Evolutionary conservation across 257 asterid species (phyloP), one percentile per base, ranked within the genome.

Genomic region (Pogostemon cablin): DNA sequence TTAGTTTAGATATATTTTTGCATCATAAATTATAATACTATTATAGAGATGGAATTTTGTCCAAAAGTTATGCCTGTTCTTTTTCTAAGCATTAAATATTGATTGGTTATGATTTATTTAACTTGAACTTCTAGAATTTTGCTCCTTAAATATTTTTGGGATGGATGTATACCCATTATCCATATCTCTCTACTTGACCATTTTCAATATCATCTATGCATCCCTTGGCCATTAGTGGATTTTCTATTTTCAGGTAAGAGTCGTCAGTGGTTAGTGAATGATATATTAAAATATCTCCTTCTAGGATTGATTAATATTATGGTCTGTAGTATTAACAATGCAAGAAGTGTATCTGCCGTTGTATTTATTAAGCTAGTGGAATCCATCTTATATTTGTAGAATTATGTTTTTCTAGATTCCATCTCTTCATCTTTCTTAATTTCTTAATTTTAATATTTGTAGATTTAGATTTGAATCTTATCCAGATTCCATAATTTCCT

Each of bases 1-100:
- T 62, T 79, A 35, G 55, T 38, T 55, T 46, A 43, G 9, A 40
- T 47, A 37, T 50, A 47, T 63, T 42, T 42, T 60, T 43, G 55
- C 69, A 54, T 53, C 73, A 41, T 20, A 60, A 1, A 4, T 34
- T 65, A 10, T 65, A 47, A 32, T 54, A 40, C 40, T 7, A 39
- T 49, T 39, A 73, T n/a, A 57, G 41, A 38, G 71, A 20, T 67
- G 40, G 61, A 37, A 32, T 76, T 58, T 53, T 52, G 66, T 12
- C 60, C 10, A 49, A 47, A 15, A 20, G 52, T 42, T 43, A 42
- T 75, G 43, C 42, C 32, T 25, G 32, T 25, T 25, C 32, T 25
- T 1, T 25, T 25, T 25, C 1, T 25, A 25, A 25, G 32, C 32
- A 25, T 54, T 32, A 69, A 34, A 25, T 35, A 12, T 12, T 52